Conservation (phyloP, 306 rosid species). For the Cucumis cinereus region DNA sequence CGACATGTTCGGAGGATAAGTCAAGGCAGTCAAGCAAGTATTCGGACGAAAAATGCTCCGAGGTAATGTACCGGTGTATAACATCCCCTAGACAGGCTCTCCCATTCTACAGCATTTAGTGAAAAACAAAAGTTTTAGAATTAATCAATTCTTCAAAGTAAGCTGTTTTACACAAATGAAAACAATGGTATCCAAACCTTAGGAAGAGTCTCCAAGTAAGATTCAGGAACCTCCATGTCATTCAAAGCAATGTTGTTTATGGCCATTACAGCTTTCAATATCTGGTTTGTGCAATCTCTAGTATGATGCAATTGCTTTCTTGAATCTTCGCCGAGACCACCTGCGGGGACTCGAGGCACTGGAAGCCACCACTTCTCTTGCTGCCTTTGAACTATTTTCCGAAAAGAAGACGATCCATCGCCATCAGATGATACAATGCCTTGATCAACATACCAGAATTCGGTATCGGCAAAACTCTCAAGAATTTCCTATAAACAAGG, state of each 20-base stretch:
- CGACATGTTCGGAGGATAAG: constrained; percentile 84
- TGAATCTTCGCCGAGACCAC: constrained; percentile 58
- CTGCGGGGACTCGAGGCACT: constrained; percentile 72
- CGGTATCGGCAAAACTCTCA: constrained; percentile 47
- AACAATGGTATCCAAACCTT: constrained; percentile 31
- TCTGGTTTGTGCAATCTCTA: constrained; percentile 66
- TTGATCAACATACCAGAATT: constrained; percentile 97
- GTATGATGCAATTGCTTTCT: constrained; percentile 76
- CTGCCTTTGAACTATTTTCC: constrained; percentile 60
- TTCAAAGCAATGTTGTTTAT: constrained; percentile 65
- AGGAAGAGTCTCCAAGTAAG: constrained; percentile 76
- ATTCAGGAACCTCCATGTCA: constrained; percentile 85
- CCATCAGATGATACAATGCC: constrained; percentile 62
- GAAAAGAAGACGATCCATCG: constrained; percentile 74
- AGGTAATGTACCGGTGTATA: constrained; percentile 67
- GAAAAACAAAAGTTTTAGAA: background rate
- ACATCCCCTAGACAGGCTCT: constrained; percentile 83
- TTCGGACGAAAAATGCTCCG: constrained; percentile 73
- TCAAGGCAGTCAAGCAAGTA: constrained; percentile 85
- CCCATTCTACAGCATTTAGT: constrained; percentile 52
- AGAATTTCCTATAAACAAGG: constrained; percentile 46
- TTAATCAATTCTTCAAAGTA: background rate
- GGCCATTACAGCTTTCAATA: constrained; percentile 78
- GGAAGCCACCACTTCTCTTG: constrained; percentile 99
- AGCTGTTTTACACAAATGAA: background rate